Conservation (phyloP, 2,329 filamentous ascomycete genomes). For the Pseudodiploospora longispora region DNA sequence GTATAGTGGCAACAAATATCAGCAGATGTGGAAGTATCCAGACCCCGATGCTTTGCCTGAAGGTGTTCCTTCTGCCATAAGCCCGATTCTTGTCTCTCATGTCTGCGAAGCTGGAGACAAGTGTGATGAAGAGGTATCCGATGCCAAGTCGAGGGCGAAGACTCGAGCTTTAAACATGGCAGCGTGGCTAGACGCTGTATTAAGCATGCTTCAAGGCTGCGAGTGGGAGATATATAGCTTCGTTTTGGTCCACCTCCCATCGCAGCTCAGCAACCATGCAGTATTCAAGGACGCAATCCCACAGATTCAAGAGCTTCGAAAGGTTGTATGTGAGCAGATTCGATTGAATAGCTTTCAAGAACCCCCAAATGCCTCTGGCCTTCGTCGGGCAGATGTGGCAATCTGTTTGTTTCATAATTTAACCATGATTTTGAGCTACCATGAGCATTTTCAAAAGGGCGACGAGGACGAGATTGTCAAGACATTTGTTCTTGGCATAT, state of each 20-base stretch:
- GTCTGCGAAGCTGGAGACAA: slow-evolving; percentile 3
- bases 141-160: slow-evolving; percentile 19
- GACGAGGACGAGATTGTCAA: slow-evolving; percentile 87
- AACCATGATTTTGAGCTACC: slow-evolving; percentile 84
- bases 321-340: slow-evolving; percentile 74
- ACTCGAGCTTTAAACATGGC: slow-evolving; percentile 49
- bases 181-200: slow-evolving; percentile 69
- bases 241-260: slow-evolving; percentile 74
- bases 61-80: slow-evolving; percentile 35
- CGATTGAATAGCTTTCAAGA: slow-evolving; percentile 70
- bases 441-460: slow-evolving; percentile 71
- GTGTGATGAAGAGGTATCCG: slow-evolving; percentile 11
- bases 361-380: slow-evolving; percentile 66
- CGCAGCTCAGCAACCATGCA: slow-evolving; percentile 83
- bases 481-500: slow-evolving; percentile 78
- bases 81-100: slow-evolving; percentile 41
- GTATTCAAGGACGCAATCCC: slow-evolving; percentile 68
- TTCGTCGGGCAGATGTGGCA: slow-evolving; percentile 81
- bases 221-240: slow-evolving; percentile 95
- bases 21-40: slow-evolving; percentile 51
- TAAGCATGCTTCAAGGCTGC: slow-evolving; percentile 57
- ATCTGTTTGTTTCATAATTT: slow-evolving; percentile 82
- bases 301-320: slow-evolving; percentile 68
- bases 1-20: slow-evolving; percentile 22
- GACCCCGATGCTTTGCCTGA: slow-evolving; percentile 49